Base-by-base conservation (phyloP, 176 grass and related monocot species). In the Hsuehochloa calcarea region DNA sequence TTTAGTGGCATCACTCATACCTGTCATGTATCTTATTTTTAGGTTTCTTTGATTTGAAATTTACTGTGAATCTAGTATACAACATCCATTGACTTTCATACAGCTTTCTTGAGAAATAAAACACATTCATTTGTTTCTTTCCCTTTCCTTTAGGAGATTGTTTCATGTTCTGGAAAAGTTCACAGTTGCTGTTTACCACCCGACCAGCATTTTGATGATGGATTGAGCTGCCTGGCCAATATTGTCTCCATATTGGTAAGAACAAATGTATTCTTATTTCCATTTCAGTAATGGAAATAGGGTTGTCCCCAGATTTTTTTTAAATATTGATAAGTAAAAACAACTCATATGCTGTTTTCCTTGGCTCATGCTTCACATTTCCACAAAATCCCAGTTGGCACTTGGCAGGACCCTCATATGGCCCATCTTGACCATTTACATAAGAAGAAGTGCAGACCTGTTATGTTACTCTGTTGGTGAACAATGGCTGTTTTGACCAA, bases 191-290 rank as follows among this genome's bases (percentile, higher is more conserved):
- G 68, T 65, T 72, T 88, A 62, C 69, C 68, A 84, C 63, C n/a
- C 6, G 65, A 80, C 27, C 70, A 84, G n/a, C 68, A 75, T 46
- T 70, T 81, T 62, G 82, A 80, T 39, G 90, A 77, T 41, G 17
- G 14, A 74, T 86, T 66, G 68, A 85, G 81, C 40, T 92, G 96
- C 70, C 75, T 98, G 45, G 58, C 70, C 35, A 92, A 91, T 80
- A 86, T 86, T 62, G 62, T 82, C 86, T 85, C 83, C 29, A 81
- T 80, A 74, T 70, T 95, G 96, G 96, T 95, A 95, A 85, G 69
- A 63, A 59, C 56, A 56, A 56, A 56, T 59, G 55, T 3, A 59
- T 59, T 56, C 52, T 56, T 59, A 23, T 59, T 59, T 59, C 9
- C 1, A 3, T 59, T 59, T 59, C 22, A 40, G 6, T 40, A 40